phyloP scores from a whole-genome alignment of 164 flowering plant genomes.

The Aristolochia californica region DNA sequence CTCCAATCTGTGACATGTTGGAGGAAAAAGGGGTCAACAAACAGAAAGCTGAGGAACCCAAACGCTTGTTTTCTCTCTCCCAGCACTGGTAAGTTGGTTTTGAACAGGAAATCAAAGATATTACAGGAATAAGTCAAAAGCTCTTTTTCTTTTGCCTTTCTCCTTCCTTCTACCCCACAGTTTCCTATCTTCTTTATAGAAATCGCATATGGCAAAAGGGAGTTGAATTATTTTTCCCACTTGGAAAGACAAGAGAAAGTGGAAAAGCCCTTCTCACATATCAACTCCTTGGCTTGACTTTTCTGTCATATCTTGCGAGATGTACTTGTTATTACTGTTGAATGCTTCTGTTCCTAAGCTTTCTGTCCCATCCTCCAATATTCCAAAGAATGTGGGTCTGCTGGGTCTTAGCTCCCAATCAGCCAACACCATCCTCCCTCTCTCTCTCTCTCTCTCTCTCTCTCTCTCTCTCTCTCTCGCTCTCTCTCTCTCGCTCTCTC shows the following conservation, averaged over 20 bases:
- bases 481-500: slow-evolving; percentile 13
- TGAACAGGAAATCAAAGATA: background rate
- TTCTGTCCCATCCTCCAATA: slow-evolving; percentile 75
- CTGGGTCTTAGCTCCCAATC: slow-evolving; percentile 31
- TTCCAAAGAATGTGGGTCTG: slow-evolving; percentile 50
- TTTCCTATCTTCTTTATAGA: background rate
- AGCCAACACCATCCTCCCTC: slow-evolving; percentile 17
- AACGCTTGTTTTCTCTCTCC: slow-evolving; percentile 9
- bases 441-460: slow-evolving; percentile 1
- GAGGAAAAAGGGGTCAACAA: slow-evolving; percentile 4
- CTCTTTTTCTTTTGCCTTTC: background rate
- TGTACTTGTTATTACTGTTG: slow-evolving; percentile 44
- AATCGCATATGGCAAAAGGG: slow-evolving; percentile 4
- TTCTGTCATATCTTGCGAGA: slow-evolving; percentile 35
- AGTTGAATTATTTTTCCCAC: slow-evolving; percentile 25
- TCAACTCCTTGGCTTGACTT: slow-evolving; percentile 22
- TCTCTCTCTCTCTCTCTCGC: background rate
- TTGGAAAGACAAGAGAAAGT: slow-evolving; percentile 12
- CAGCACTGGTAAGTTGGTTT: no score
- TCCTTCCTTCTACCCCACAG: background rate
- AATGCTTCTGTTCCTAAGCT: slow-evolving; percentile 73
- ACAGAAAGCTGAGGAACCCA: slow-evolving; percentile 19
- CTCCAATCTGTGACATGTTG: slow-evolving; percentile 8
- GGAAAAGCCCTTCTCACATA: slow-evolving; percentile 18
- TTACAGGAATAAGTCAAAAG: no score